These are phyloP conservation scores for Leccinellum rugosiceps DNA, from an alignment of 768 basidiomycete species.

Conservation along the genomic window DNA sequence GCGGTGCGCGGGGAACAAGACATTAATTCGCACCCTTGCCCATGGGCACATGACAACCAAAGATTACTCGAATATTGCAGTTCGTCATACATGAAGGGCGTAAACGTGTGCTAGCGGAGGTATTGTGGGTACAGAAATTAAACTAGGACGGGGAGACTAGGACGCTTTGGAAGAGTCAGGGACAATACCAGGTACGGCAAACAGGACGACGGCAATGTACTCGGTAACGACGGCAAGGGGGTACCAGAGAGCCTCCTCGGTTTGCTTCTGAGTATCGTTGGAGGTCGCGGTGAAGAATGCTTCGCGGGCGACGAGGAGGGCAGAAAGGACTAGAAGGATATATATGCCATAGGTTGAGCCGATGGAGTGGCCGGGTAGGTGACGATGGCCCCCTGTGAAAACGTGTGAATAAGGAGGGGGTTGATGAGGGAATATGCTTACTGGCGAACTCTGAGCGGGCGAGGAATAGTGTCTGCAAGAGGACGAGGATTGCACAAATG, in stretches of 20 bases:
- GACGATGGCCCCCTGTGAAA: slow-evolving; percentile 10
- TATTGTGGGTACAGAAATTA: slow-evolving; percentile 1
- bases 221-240: slow-evolving; percentile 34
- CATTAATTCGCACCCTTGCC: slow-evolving; percentile 23
- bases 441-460: slow-evolving; percentile 17
- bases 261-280: slow-evolving; percentile 11
- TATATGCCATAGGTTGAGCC: slow-evolving; percentile 20
- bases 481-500: slow-evolving; percentile 21
- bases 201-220: slow-evolving; percentile 28
- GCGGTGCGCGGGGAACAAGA: background rate
- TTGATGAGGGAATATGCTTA: background rate
- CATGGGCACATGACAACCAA: slow-evolving; percentile 18
- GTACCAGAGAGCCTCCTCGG: slow-evolving; percentile 32
- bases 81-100: background rate
- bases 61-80: background rate
- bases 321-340: slow-evolving; percentile 22
- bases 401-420: background rate
- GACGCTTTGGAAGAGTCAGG: slow-evolving; percentile 13
- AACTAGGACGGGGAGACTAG: background rate
- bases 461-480: slow-evolving; percentile 17
- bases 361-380: background rate
- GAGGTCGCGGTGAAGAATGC: slow-evolving; percentile 30
- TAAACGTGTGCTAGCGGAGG: slow-evolving; percentile 5
- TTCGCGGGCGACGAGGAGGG: slow-evolving; percentile 29
- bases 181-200: slow-evolving; percentile 31